Evolutionary conservation across 768 basidiomycete genomes (phyloP), one percentile per base, ranked within the genome.

Genomic region (Epithele typhae): DNA sequence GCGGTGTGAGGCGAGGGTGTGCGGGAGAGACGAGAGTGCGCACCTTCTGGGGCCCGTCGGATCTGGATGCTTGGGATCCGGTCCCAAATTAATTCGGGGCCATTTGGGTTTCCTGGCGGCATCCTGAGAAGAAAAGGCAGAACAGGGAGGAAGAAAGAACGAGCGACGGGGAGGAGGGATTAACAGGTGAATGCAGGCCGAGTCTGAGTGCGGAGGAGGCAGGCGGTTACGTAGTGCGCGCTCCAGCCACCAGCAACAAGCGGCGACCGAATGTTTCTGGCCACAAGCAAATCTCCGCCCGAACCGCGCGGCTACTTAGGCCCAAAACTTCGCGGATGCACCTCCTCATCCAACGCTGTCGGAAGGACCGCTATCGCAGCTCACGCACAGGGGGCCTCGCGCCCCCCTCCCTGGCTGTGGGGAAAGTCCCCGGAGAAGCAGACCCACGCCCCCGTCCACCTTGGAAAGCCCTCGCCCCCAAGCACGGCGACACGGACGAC

Each of bases 361-460:
- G 32, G 78, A 87, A 87, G 85, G 79, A 86, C 80, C 85, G 87
- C 80, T 68, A 67, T 89, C 87, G 81, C 87, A 88, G 87, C 79
- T 76, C 67, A 76, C 87, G 72, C 64, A 86, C 87, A 75, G 77
- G 71, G 72, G 75, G 75, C 55, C 48, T 24, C n/a, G 10, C 49
- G 45, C 46, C 62, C 70, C 74, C 73, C 74, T 45, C 46, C 53
- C 74, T 69, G 52, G 83, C 87, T 88, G 87, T 82, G 87, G 87
- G 87, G 85, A 88, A 89, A 88, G 87, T 88, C 87, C 84, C 87
- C 87, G 87, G 87, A 88, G 87, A 77, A 66, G 76, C 82, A 83
- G 85, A 86, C 61, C 49, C 58, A 58, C 22, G 68, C 70, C 69
- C 73, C 77, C 70, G 64, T 68, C 72, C 72, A 53, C 42, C 58